Conservation (phyloP, 352 stramenopile species). For the Blastocystis sp. region DNA sequence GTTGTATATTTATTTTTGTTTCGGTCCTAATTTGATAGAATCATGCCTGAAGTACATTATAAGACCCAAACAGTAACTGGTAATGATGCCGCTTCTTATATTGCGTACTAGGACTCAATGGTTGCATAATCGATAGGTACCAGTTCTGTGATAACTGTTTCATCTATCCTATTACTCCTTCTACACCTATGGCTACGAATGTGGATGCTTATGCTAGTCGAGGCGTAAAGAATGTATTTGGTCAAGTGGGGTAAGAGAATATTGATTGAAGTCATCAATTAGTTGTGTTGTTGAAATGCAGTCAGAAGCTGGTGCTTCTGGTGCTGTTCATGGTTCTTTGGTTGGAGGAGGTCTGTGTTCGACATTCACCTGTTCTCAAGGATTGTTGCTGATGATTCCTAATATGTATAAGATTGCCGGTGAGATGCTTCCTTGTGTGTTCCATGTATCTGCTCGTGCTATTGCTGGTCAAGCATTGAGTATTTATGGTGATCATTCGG, state of each 20-base stretch:
- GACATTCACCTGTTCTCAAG: constrained; percentile 78
- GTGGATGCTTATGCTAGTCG: constrained; percentile 68
- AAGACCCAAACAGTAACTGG: constrained; percentile 51
- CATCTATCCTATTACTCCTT: constrained; percentile 71
- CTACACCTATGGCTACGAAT: constrained; percentile 69
- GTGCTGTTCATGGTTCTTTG: constrained; percentile 69
- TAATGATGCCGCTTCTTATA: constrained; percentile 51
- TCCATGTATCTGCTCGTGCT: constrained; percentile 78
- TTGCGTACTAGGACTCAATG: not conserved
- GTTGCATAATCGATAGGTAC: not conserved
- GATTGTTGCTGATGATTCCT: constrained; percentile 82
- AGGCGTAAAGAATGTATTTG: constrained; percentile 69
- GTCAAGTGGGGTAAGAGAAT: constrained; percentile 68
- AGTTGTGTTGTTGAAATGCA: constrained; percentile 65
- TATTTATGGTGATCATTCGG: constrained; percentile 76
- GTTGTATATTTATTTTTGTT: not conserved
- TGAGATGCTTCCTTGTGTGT: constrained; percentile 74
- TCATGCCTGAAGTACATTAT: constrained; percentile 42
- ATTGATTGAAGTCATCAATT: not conserved
- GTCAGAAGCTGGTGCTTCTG: too few relatives aligned
- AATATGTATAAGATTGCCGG: constrained; percentile 85
- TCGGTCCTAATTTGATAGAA: constrained; percentile 4
- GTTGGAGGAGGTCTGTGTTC: constrained; percentile 77
- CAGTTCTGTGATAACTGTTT: constrained; percentile 63
- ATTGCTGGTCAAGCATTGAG: constrained; percentile 68